Evolutionary conservation across 2,329 filamentous ascomycete species (phyloP).

Genomic region (Hymenoscyphus linearis): DNA sequence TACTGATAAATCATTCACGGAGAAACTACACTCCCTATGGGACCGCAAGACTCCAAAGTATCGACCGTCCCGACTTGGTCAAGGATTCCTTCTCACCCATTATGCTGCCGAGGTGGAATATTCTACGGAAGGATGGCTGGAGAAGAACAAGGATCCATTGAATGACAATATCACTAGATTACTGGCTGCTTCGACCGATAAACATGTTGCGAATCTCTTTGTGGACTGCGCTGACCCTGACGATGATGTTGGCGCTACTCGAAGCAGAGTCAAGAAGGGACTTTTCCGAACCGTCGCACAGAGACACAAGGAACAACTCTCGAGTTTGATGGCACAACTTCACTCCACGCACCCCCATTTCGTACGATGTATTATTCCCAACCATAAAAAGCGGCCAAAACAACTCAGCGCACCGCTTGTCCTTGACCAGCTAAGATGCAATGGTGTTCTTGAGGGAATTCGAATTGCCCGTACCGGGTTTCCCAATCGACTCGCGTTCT

Average conservation of each 20-base stretch:
- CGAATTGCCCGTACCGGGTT: slow-evolving; percentile 95
- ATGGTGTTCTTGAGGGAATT: slow-evolving; percentile 98
- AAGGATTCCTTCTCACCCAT: slow-evolving; percentile 94
- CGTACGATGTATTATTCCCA: slow-evolving; percentile 93
- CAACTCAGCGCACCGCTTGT: slow-evolving; percentile 89
- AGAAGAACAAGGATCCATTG: slow-evolving; percentile 98
- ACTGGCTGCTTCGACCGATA: slow-evolving; percentile 74
- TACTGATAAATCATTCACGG: slow-evolving; percentile 92
- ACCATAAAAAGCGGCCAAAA: slow-evolving; percentile 96
- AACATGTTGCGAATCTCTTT: slow-evolving; percentile 80
- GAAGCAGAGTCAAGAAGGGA: slow-evolving; percentile 89
- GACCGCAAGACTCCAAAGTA: slow-evolving; percentile 95
- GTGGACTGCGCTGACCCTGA: slow-evolving; percentile 79
- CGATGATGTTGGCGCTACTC: slow-evolving; percentile 62
- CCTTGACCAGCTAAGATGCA: slow-evolving; percentile 93
- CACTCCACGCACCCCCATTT: slow-evolving; percentile 98
- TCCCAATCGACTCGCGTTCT: slow-evolving; percentile 85
- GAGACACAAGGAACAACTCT: slow-evolving; percentile 95
- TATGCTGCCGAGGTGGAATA: slow-evolving; percentile 98
- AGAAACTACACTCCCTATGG: slow-evolving; percentile 96
- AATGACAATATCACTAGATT: slow-evolving; percentile 95
- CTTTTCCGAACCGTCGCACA: slow-evolving; percentile 96
- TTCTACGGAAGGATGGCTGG: slow-evolving; percentile 87
- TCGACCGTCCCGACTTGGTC: slow-evolving; percentile 75
- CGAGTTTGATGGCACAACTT: slow-evolving; percentile 88